Base-by-base conservation (phyloP, 2,329 filamentous ascomycete genomes). In the Clonostachys chloroleuca region DNA sequence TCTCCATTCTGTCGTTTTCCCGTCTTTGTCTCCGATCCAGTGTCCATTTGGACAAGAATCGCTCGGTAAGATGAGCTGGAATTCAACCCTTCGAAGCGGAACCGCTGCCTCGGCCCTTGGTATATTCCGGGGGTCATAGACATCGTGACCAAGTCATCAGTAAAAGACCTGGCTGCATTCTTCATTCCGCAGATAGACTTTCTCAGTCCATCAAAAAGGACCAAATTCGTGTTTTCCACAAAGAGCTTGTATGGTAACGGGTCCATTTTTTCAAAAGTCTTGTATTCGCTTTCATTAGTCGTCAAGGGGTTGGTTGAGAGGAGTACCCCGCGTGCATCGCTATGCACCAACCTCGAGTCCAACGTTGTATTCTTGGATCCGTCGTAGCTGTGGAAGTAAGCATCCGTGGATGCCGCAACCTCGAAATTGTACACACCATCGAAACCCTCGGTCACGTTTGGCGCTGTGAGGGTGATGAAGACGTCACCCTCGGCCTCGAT, bases 391-490 rank as follows among this genome's bases (percentile, higher is more conserved):
- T 95, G 86, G 61, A 89, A 96, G 50, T 78, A 87, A 2, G 72
- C 78, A 56, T 95, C 86, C n/a, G 85, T 83, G 2, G 92, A 96
- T 6, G 81, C 87, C 2, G 89, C 90, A 18, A 99, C 70, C 57
- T 95, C 77, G 55, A 92, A 92, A 50, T 84, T 87, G 74, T 90
- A 99, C 5, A 73, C 72, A 3, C 86, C 87, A 1, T 72, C 66
- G 51, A 85, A 86, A 13, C 74, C 72, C 0, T 66, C 59, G 0
- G 83, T 77, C 10, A 86, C 69, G 36, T 82, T 79, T 0, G 87
- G 86, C 1, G 91, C 91, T 18, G 78, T 73, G 5, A 99, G 75
- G 3, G 85, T 83, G 51, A 99, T 77, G 59, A 87, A 96, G 5
- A 96, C 74, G 34, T 89, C 81, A 12, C 73, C 76, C 2, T 78